Evolutionary conservation across 345 rosid species (phyloP), one percentile per base, ranked within the genome.

Genomic region (Camelina laxa): DNA sequence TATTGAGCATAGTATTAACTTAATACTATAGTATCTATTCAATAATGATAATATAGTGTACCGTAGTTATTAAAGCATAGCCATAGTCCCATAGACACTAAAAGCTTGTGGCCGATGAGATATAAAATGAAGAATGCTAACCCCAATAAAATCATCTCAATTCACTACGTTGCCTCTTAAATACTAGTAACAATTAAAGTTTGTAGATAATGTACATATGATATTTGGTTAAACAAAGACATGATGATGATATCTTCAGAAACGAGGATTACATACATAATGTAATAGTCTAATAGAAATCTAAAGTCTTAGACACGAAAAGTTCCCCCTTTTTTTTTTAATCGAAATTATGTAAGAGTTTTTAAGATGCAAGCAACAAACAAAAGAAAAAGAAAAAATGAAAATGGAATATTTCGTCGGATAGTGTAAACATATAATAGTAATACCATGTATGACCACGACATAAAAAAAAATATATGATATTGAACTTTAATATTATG

Each of bases 371-470:
- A 74, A 66, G 60, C 73, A 67, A 74, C 41, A 56, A 2, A 20
- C 64, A 39, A 36, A 7, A 24, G 14, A 2, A 24, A 22, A 1
- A 41, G 27, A 56, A 12, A 19, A 9, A 7, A 19, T 21, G 50
- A 49, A 36, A 60, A 35, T 6, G 15, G 21, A 24, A 50, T 61
- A 62, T 39, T 63, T 31, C 45, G 41, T 54, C 30, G 22, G 14
- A 19, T 39, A 6, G 7, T 54, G 63, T 63, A 39, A 44, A 7
- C n/a, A 60, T 53, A 19, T 21, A 64, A 55, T 31, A 73, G 10
- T n/a, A 65, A 31, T 54, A 63, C 24, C 65, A 12, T 74, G 60
- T 48, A 24, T 39, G 41, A 22, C 67, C 60, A 60, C 63, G 74
- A 20, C 39, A 19, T 60, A 16, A 45, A 5, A 60, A 21, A 4